Evolutionary conservation across 2,329 filamentous ascomycete genomes (phyloP), one percentile per base, ranked within the genome.

Genomic region (Colletotrichum orchidophilum): DNA sequence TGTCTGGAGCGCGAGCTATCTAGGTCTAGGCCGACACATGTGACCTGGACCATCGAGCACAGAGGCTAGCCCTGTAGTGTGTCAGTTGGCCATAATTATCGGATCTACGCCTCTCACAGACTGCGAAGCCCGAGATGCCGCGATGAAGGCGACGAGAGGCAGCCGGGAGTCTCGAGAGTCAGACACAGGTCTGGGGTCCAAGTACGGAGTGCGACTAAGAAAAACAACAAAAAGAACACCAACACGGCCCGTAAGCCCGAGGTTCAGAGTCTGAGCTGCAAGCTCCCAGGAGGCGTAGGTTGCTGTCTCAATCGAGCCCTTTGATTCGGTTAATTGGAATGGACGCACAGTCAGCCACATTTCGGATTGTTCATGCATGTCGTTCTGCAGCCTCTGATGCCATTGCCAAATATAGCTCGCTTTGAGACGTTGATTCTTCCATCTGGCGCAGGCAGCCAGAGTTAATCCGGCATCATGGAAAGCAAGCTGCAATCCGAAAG

Each of bases 401-500:
- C 42, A 26, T 12, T 63, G 31, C 42, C 64, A 54, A 55, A 53
- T 59, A 63, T 69, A 69, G 53, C 18, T 26, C 18, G 12, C 27
- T 46, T 60, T 54, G 42, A 49, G 64, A 63, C 35, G 55, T 57
- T 26, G 33, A 35, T 21, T 46, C 63, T 27, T 7, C 12, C 18
- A 31, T 27, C 29, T 39, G 35, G 27, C 21, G n/a, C n/a, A 15
- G 21, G 42, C 29, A 18, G 31, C 33, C 31, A n/a, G 26, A 9
- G 12, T 50, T 42, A 24, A 59, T 71, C 68, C 53, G 64, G 63
- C 54, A 33, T 71, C n/a, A 33, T 59, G 58, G 64, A 49, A 58
- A 21, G n/a, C 29, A 62, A 9, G 18, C 5, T 69, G 66, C 46
- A 33, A 35, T 18, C 60, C 18, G 24, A 52, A 31, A 52, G 53